These are phyloP conservation scores for Collybia sordida DNA, from an alignment of 768 basidiomycete species.

Conservation along the genomic window DNA sequence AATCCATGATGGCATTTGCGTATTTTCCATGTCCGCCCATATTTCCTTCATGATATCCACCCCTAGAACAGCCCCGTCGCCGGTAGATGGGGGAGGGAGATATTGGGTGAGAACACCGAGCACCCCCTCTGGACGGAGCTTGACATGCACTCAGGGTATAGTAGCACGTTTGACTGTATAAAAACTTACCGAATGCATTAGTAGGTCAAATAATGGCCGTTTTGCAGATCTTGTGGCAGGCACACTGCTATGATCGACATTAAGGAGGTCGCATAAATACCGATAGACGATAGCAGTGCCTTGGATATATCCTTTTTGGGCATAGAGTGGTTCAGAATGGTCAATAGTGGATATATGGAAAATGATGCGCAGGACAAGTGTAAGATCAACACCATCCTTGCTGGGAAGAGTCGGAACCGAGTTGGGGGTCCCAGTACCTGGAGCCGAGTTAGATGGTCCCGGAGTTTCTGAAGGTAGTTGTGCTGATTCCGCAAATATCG, in stretches of 20 bases:
- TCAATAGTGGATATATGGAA: too few relatives aligned
- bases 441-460: not conserved
- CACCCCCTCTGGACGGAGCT: too few relatives aligned
- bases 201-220: too few relatives aligned
- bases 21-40: not conserved
- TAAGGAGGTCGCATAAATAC: constrained; percentile 10
- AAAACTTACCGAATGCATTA: too few relatives aligned
- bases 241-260: not conserved
- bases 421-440: not conserved
- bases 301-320: constrained; percentile 8
- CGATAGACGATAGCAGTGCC: constrained; percentile 7
- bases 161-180: too few relatives aligned
- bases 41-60: not conserved
- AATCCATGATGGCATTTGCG: constrained; percentile 18
- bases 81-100: not conserved
- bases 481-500: not conserved
- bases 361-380: too few relatives aligned
- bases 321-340: too few relatives aligned
- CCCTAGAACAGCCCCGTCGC: not conserved
- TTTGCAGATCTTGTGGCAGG: too few relatives aligned
- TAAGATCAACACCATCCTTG: too few relatives aligned
- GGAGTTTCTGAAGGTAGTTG: not conserved
- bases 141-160: too few relatives aligned
- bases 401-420: not conserved
- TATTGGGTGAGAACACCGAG: not conserved